Base-by-base conservation (phyloP, 1,284 basidiomycete species). In the Bothia castanella region DNA sequence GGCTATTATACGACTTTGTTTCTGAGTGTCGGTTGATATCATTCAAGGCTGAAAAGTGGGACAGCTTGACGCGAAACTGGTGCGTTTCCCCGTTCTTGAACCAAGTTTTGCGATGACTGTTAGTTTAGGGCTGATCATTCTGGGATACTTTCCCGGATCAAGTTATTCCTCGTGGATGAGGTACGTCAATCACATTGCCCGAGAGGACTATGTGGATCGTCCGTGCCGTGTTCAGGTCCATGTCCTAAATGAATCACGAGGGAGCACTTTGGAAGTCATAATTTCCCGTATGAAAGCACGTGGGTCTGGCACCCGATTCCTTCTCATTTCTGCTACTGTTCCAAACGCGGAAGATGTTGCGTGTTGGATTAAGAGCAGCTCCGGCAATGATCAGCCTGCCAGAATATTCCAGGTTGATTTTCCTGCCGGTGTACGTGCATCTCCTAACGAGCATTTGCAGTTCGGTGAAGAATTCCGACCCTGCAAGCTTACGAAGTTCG, bases 311-410 rank as follows among this genome's bases (percentile, higher is more conserved):
- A 82, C 91, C 19, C 83, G 95, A 6, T 92, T 97, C 62, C 72
- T 97, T 25, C 81, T 96, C 7, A 82, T 97, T 25, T 96, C 93
- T 0, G 96, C 96, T 2, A 97, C 96, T 0, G 88, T 93, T 11
- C 96, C 96, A 0, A 99, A 99, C 60, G 87, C 95, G 46, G 74
- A 82, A 35, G 96, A 99, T 61, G 83, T 99, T 23, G 93, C 93
- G 0, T 69, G 73, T 41, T 98, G 95, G 96, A 84, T 98, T 44
- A 87, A 88, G n/a, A 72, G 70, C 29, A 36, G 32, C 27, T 41
- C 46, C 29, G 59, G 61, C 29, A 62, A 60, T 20, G 69, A 70
- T 47, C 69, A 71, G 2, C 75, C 80, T 43, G 90, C 91, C 2
- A 72, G 71, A 37, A 77, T 89, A n/a, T 89, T 87, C 64, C 79